Conservation (phyloP, 2,329 filamentous ascomycete genomes). For the Sordariomycetes sp. region DNA sequence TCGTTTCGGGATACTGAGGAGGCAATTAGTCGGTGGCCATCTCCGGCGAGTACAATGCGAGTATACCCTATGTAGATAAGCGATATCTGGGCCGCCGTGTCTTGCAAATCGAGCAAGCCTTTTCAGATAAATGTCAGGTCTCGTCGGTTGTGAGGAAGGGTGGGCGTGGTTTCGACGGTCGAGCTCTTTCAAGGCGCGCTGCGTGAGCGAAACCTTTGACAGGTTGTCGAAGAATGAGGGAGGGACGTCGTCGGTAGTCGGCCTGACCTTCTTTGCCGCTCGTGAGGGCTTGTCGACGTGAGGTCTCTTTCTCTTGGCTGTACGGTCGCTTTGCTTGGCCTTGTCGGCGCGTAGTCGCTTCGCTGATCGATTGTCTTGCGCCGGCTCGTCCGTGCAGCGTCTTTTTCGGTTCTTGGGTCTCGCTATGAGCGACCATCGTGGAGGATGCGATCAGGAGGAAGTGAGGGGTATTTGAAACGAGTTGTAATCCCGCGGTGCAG, state of each 20-base stretch:
- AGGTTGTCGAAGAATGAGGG: slow-evolving; percentile 1
- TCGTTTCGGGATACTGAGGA: background rate
- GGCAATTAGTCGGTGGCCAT: background rate
- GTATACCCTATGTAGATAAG: slow-evolving; percentile 13
- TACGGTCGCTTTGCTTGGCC: background rate
- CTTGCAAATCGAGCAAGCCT: slow-evolving; percentile 13
- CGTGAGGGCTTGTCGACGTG: background rate
- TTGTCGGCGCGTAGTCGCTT: background rate
- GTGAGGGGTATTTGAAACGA: background rate
- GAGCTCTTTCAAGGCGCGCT: background rate
- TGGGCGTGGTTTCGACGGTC: background rate
- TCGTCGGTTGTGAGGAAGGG: background rate
- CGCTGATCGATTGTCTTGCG: background rate
- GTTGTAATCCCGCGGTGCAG: background rate
- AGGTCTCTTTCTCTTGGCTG: background rate
- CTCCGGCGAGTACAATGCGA: slow-evolving; percentile 8
- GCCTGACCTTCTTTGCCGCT: background rate
- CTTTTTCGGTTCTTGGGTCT: background rate
- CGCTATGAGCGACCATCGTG: background rate
- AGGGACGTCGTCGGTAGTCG: background rate
- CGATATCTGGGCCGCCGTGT: slow-evolving; percentile 14
- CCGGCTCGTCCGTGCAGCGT: background rate
- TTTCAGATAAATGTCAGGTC: background rate
- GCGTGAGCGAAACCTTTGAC: slow-evolving; percentile 1
- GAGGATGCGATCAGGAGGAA: background rate